Percentiles rank a stretch among this genome's conserved stretches.
These are phyloP conservation scores for Coleophoma cylindrospora DNA, from an alignment of 2,329 filamentous ascomycete genomes.

Conservation along the genomic window DNA sequence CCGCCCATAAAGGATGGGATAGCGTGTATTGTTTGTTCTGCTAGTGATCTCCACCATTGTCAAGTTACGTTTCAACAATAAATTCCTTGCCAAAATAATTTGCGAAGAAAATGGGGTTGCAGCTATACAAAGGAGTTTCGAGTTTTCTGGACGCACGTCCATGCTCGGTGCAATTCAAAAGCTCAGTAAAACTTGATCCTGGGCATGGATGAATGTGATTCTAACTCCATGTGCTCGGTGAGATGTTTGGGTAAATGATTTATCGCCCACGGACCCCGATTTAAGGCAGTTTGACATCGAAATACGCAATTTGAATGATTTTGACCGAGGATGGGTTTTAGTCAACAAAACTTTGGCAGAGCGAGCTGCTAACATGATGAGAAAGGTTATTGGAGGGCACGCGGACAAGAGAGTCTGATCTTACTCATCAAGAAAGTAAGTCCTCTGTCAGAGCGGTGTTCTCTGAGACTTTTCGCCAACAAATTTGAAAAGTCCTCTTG, in stretches of 20 bases:
- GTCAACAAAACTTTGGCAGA: too few relatives aligned
- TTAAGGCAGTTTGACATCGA: too few relatives aligned
- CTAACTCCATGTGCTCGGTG: background rate
- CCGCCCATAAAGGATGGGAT: background rate
- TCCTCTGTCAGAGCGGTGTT: too few relatives aligned
- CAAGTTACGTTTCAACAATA: background rate
- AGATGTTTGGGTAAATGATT: background rate
- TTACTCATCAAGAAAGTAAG: too few relatives aligned
- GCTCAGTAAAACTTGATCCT: background rate
- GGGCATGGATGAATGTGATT: background rate
- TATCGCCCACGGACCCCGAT: too few relatives aligned
- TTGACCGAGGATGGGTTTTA: too few relatives aligned
- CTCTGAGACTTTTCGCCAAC: too few relatives aligned
- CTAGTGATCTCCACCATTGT: background rate
- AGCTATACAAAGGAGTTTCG: background rate
- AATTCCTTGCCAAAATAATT: background rate
- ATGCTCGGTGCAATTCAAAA: background rate
- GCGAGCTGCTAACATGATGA: too few relatives aligned
- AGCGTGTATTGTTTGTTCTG: background rate
- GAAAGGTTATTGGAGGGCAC: too few relatives aligned
- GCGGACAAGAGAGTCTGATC: too few relatives aligned
- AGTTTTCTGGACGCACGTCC: background rate
- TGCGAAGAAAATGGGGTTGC: background rate
- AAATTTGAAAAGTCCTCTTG: too few relatives aligned
- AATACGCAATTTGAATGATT: too few relatives aligned